Conservation (phyloP, 257 asterid genomes). For the Eucommia ulmoides region DNA sequence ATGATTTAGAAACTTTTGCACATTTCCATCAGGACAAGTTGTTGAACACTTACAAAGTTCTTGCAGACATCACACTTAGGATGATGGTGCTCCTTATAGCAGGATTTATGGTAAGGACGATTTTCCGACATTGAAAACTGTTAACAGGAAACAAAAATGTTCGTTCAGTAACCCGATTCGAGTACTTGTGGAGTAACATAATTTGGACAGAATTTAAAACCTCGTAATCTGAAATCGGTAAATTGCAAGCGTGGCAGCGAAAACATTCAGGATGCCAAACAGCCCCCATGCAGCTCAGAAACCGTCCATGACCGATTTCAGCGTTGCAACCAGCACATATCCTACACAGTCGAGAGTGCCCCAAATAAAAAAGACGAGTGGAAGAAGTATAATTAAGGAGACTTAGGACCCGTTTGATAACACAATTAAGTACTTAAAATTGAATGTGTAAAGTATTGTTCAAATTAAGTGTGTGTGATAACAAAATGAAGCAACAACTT, state of each 20-base stretch:
- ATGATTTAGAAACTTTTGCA: no score
- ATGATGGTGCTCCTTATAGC: slow-evolving; percentile 88
- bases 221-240: slow-evolving; percentile 91
- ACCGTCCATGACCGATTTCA: slow-evolving; percentile 91
- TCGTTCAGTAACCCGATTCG: neutral
- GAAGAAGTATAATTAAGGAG: no score
- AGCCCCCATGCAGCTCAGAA: slow-evolving; percentile 86
- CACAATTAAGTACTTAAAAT: no score
- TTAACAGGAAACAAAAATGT: slow-evolving; percentile 4
- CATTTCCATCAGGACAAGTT: no score
- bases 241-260: slow-evolving; percentile 64
- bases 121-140: slow-evolving; percentile 92
- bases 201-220: slow-evolving; percentile 27
- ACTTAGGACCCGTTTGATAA: no score
- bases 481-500: no score
- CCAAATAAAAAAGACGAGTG: no score
- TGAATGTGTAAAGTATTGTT: no score
- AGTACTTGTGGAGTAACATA: no score
- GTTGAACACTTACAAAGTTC: slow-evolving; percentile 55
- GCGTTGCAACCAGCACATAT: slow-evolving; percentile 84
- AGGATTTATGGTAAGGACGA: slow-evolving; percentile 79
- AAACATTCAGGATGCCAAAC: slow-evolving; percentile 99
- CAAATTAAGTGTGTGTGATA: no score
- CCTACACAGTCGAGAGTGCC: no score
- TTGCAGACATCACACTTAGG: slow-evolving; percentile 98